Conservation (phyloP, 306 rosid genomes). For the Aeschynomene evenia region DNA sequence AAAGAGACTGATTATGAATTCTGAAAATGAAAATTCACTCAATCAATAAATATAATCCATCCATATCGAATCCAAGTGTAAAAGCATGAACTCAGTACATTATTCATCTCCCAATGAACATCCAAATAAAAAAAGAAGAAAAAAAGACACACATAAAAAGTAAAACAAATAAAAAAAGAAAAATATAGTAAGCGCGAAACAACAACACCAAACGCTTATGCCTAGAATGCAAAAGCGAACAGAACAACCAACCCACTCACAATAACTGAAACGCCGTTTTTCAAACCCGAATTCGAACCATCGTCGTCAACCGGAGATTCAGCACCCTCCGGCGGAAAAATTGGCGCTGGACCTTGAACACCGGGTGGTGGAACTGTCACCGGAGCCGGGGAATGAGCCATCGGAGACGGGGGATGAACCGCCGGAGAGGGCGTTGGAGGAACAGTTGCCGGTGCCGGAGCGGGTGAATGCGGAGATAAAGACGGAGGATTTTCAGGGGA, state of each 20-base stretch:
- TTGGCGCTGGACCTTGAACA: conserved; percentile 34
- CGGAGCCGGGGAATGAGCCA: background rate
- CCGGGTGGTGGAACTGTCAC: background rate
- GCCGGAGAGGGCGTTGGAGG: background rate
- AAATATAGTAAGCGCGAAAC: background rate
- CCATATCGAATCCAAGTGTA: background rate
- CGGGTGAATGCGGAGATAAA: background rate
- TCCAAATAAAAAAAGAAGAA: background rate
- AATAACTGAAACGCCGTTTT: conserved; percentile 21
- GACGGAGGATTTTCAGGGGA: background rate
- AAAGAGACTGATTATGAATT: background rate
- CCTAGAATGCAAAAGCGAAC: conserved; percentile 39
- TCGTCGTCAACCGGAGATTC: conserved; percentile 39
- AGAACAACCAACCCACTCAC: conserved; percentile 37
- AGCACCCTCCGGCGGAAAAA: conserved; percentile 42
- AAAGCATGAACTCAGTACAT: background rate
- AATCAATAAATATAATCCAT: background rate
- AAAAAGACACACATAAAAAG: background rate
- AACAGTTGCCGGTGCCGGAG: background rate
- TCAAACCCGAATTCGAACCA: conserved; percentile 31
- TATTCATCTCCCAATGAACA: background rate
- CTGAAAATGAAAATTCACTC: background rate
- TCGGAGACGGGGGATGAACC: background rate
- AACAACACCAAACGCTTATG: background rate
- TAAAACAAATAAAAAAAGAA: no score